phyloP scores from a whole-genome alignment of 1,139 yeast genomes.

The Pichia sp. region DNA sequence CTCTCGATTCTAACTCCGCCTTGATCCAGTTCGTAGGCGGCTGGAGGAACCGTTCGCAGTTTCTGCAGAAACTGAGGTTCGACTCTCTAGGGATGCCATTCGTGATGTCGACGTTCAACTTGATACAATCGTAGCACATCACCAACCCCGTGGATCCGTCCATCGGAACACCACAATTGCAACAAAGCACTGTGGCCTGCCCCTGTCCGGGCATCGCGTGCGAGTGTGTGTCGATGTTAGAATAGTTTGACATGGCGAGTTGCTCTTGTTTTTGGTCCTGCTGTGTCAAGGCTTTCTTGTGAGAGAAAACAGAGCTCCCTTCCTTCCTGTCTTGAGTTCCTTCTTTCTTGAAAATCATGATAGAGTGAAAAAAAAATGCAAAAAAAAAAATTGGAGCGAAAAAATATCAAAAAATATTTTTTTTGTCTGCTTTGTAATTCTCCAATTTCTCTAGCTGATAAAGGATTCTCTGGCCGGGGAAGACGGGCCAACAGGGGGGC shows the following conservation, averaged over 20 bases:
- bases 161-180: conserved; percentile 98
- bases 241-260: conserved; percentile 44
- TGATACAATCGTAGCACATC: conserved; percentile 97
- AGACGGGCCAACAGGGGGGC: no score
- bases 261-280: no score
- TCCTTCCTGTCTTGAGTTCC: background rate
- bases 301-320: no score
- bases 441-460: background rate
- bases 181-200: conserved; percentile 84
- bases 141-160: conserved; percentile 92
- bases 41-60: conserved; percentile 92
- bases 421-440: background rate
- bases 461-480: no score
- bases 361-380: background rate
- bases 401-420: background rate
- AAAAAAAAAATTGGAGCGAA: background rate
- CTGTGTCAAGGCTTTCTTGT: background rate
- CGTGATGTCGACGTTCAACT: conserved; percentile 88
- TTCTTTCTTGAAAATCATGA: background rate
- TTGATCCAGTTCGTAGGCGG: conserved; percentile 94
- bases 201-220: conserved; percentile 27
- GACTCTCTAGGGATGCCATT: conserved; percentile 96
- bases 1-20: conserved; percentile 89
- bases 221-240: conserved; percentile 37
- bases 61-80: conserved; percentile 86